Conservation (phyloP, 495 filamentous ascomycete species). For the Hyaloscypha hepaticicola region DNA sequence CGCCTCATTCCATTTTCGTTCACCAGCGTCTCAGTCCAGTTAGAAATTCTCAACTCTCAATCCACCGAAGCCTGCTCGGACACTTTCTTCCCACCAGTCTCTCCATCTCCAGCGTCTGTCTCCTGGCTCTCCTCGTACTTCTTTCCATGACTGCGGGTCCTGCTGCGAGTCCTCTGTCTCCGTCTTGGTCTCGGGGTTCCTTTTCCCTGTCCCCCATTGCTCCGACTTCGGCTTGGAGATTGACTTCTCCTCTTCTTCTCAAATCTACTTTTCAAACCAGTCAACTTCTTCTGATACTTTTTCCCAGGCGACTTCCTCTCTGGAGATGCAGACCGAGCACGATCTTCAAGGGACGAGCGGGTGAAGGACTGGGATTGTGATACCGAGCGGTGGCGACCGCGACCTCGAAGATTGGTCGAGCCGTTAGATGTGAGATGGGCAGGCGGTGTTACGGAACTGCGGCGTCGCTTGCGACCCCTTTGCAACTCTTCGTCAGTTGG, state of each 20-base stretch:
- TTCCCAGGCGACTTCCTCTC: neutral
- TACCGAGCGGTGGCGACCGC: constrained; percentile 25
- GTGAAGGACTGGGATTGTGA: constrained; percentile 9
- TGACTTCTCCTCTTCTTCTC: constrained; percentile 25
- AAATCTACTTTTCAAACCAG: neutral
- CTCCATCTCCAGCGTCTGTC: neutral
- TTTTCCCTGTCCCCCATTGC: constrained; percentile 5
- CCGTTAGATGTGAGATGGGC: constrained; percentile 16
- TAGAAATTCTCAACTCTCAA: neutral
- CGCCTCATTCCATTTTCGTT: neutral
- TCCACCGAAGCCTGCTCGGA: neutral
- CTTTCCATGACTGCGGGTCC: constrained; percentile 9
- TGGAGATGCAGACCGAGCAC: neutral
- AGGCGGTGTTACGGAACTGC: constrained; percentile 10
- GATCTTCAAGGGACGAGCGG: neutral
- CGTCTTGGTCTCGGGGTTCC: constrained; percentile 10
- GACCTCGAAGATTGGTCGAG: constrained; percentile 25
- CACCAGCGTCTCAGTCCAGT: neutral
- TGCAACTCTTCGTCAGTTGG: constrained; percentile 20
- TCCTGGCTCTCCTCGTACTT: neutral
- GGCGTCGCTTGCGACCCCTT: constrained; percentile 30
- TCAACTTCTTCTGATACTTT: constrained; percentile 12
- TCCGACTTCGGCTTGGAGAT: constrained; percentile 15
- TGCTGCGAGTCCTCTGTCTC: constrained; percentile 21
- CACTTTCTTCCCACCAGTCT: constrained; percentile 3